phyloP scores from a whole-genome alignment of 1,284 basidiomycete species.

The Prillingera fragicola region DNA sequence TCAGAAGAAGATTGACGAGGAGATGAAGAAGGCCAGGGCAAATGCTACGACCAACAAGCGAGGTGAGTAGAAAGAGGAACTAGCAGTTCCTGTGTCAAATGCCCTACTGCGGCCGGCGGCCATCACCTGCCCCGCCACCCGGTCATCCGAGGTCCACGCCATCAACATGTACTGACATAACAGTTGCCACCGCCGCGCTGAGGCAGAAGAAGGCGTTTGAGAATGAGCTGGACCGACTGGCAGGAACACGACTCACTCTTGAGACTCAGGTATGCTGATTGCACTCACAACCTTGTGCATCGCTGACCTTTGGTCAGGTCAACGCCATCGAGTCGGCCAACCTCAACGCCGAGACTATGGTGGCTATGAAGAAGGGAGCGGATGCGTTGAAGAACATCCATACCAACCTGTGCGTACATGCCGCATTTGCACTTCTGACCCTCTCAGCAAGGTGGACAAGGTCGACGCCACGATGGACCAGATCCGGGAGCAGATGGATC shows the following conservation, averaged over 20 bases:
- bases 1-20: slow-evolving; percentile 95
- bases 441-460: slow-evolving; percentile 72
- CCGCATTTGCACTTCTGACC: not conserved
- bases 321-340: slow-evolving; percentile 97
- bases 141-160: not conserved
- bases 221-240: slow-evolving; percentile 77
- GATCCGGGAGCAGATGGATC: slow-evolving; percentile 86
- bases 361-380: slow-evolving; percentile 93
- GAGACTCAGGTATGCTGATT: slow-evolving; percentile 75
- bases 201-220: slow-evolving; percentile 92
- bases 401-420: not conserved
- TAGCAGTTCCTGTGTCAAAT: too few relatives aligned
- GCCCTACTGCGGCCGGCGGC: too few relatives aligned
- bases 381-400: slow-evolving; percentile 90
- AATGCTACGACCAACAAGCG: slow-evolving; percentile 93
- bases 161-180: not conserved
- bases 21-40: slow-evolving; percentile 81
- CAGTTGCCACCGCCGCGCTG: slow-evolving; percentile 82
- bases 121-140: not conserved
- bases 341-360: slow-evolving; percentile 97
- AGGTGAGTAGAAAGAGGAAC: slow-evolving; percentile 70
- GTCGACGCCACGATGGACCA: slow-evolving; percentile 88
- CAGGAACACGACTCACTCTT: slow-evolving; percentile 82
- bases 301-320: slow-evolving; percentile 49
- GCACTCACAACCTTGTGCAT: not conserved